Base-by-base conservation (phyloP, 2,329 filamentous ascomycete species). In the Emergomyces africanus region DNA sequence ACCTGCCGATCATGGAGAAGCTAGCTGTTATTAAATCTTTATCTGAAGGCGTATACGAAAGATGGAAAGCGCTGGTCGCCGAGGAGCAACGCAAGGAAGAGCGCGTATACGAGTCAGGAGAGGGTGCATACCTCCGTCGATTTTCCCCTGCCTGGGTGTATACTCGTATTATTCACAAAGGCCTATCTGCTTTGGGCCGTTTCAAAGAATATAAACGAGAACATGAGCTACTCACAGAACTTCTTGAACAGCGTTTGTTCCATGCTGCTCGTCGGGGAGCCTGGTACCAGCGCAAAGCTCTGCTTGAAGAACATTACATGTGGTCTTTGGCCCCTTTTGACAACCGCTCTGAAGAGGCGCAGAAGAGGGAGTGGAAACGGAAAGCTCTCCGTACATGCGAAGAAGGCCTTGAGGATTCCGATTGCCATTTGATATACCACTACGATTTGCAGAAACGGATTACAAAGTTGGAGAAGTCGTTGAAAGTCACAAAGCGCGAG, bases 261-360 rank as follows among this genome's bases (percentile, higher is more conserved):
- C 91, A 97, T 66, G 80, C 88, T 49, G 84, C 90, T 1, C 83
- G 91, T 33, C 83, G 94, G 48, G 94, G 94, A 0, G 83, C 85
- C 0, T 99, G 94, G 94, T 97, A 97, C 70, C 91, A 96, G 69
- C 88, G 94, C 23, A 96, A 95, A 73, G 94, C 92, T 0, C 77
- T 99, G 0, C 73, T 99, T 1, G 94, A 99, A 75, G 94, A 99
- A 70, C 90, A 95, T 69, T 97, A 99, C 71, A 91, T 97, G 88
- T 81, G 84, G 67, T 77, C 80, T 4, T 69, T 88, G 5, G 79
- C 77, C 35, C 75, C 80, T 0, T 71, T 71, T 1, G 74, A 75
- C 2, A 77, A 73, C 33, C 75, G 77, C 46, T 75, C 69, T 44
- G 73, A 78, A 18, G 84, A 88, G 49, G 73, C 76, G 9, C 87